Evolutionary conservation across 2,329 filamentous ascomycete genomes (phyloP).

Genomic region (Diplocarpon mali): DNA sequence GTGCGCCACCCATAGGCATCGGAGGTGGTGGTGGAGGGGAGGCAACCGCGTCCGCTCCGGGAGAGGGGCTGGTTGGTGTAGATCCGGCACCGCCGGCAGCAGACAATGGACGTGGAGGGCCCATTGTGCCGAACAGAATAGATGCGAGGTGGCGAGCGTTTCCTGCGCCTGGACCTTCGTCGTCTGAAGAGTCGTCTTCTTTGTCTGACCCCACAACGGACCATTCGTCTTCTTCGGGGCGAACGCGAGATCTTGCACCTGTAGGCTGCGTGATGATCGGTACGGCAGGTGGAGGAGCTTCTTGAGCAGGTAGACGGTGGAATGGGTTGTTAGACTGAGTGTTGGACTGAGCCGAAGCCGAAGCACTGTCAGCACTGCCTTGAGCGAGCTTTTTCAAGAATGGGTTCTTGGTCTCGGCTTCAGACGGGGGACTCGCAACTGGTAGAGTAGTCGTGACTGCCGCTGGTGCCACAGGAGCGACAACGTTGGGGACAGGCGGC

Average conservation of each 20-base stretch:
- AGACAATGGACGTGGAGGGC: conserved; percentile 76
- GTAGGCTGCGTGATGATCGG: conserved; percentile 33
- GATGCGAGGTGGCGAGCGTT: conserved; percentile 87
- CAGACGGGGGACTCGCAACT: conserved; percentile 42
- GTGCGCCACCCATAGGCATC: conserved; percentile 33
- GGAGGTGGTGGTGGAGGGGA: conserved; percentile 40
- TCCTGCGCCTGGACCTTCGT: conserved; percentile 67
- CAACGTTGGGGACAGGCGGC: conserved; percentile 42
- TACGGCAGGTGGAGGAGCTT: conserved; percentile 35
- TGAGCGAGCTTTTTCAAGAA: conserved; percentile 87
- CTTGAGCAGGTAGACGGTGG: conserved; percentile 66
- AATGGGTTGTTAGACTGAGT: conserved; percentile 79
- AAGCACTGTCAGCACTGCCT: conserved; percentile 36
- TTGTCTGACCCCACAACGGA: conserved; percentile 65
- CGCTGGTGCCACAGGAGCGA: conserved; percentile 34
- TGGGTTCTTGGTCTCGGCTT: conserved; percentile 81
- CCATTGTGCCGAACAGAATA: conserved; percentile 95
- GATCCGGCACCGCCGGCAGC: conserved; percentile 56
- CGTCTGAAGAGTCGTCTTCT: conserved; percentile 62
- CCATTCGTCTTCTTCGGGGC: conserved; percentile 70
- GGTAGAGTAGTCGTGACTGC: conserved; percentile 33
- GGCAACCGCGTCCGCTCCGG: conserved; percentile 30
- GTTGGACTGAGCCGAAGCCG: conserved; percentile 42
- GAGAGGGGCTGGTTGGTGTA: conserved; percentile 31
- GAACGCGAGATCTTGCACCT: conserved; percentile 38